phyloP scores from a whole-genome alignment of 352 stramenopile genomes.

The Globisporangium viniferum region DNA sequence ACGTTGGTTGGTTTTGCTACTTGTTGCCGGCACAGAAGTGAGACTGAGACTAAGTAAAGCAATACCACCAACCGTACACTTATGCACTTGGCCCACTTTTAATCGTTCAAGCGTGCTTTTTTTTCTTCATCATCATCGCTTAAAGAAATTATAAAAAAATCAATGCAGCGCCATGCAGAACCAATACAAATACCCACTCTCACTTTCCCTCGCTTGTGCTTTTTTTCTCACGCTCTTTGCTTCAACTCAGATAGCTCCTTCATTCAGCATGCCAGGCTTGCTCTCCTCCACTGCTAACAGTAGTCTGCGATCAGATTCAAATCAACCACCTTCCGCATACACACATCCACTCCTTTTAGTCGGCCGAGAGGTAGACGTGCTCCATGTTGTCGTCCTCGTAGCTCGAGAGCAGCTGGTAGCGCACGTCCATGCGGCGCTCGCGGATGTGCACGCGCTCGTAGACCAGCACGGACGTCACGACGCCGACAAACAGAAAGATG shows the following conservation, averaged over 20 bases:
- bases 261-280: too few species aligned
- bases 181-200: not conserved
- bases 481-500: slow-evolving; percentile 69
- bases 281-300: not conserved
- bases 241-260: not conserved
- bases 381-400: slow-evolving; percentile 83
- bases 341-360: slow-evolving; percentile 24
- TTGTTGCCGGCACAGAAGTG: too few species aligned
- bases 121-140: not conserved
- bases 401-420: slow-evolving; percentile 71
- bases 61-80: too few species aligned
- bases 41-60: too few species aligned
- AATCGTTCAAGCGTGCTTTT: not conserved
- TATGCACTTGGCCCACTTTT: too few species aligned
- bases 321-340: not conserved
- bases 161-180: not conserved
- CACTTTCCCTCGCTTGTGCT: not conserved
- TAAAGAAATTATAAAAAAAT: not conserved
- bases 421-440: slow-evolving; percentile 50
- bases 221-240: not conserved
- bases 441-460: slow-evolving; percentile 76
- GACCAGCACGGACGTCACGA: slow-evolving; percentile 67
- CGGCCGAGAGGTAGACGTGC: slow-evolving; percentile 71
- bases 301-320: not conserved
- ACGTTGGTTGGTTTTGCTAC: too few species aligned